Base-by-base conservation (phyloP, 2,329 filamentous ascomycete species). In the Aspergillus sojae region DNA sequence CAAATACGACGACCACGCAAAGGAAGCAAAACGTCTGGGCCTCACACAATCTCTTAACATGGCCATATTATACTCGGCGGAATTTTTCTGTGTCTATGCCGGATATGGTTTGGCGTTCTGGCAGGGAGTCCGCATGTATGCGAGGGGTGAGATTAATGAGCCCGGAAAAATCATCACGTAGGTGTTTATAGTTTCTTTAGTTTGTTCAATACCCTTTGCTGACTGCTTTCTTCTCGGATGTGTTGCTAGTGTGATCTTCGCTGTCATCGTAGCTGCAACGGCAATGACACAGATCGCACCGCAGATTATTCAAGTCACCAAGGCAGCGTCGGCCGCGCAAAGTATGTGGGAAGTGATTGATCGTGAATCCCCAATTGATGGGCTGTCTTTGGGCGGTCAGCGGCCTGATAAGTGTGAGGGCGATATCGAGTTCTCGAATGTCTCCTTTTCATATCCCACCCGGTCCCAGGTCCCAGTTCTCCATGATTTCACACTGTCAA, bases 371-470 rank as follows among this genome's bases (percentile, higher is more conserved):
- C 48, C 62, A 2, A 71, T 81, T 5, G 74, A 80, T 61, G 75
- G 79, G 0, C 68, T 79, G 5, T 54, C 57, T 9, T n/a, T 50
- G n/a, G 46, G 54, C 0, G 72, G 73, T 10, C 23, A 66, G 21
- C 61, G 45, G 19, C 68, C 70, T 1, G 34, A 43, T 3, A 60
- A 48, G 16, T 58, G 61, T 45, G 66, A 28, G 56, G 76, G 76
- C 21, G 56, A 64, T 45, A 71, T 84, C 4, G 72, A 79, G 5
- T 86, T 94, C 32, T 58, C 86, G 7, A 81, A 86, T 43, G 85
- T 94, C n/a, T 85, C 83, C 12, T 93, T 94, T 71, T 86, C 89
- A 2, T 94, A 94, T 70, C 91, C 91, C 0, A 80, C 66, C 63
- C 77, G 80, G 2, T 71, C 77, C 0, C 69, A 74, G 16, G 70